These are phyloP conservation scores for Nitzschia sp. DNA, from an alignment of 108 stramenopile species.

Conservation along the genomic window DNA sequence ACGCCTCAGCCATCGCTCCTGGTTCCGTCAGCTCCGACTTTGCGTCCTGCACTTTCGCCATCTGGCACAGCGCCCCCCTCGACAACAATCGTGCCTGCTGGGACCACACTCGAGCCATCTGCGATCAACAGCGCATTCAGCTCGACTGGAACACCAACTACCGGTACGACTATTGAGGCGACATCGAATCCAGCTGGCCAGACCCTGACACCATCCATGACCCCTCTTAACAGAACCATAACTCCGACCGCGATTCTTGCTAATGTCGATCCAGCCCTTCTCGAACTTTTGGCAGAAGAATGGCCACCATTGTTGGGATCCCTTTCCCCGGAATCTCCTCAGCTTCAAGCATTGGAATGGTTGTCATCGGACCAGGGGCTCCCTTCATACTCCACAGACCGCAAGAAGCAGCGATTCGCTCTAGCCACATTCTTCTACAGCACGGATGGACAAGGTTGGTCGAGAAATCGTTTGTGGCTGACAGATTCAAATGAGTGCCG, in stretches of 20 bases:
- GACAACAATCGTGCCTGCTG: neutral
- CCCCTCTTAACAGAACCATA: neutral
- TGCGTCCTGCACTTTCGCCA: neutral
- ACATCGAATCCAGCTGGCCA: too few relatives aligned
- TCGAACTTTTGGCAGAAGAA: neutral
- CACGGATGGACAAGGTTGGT: conserved; percentile 31
- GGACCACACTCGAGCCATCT: too few relatives aligned
- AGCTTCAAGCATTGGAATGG: conserved; percentile 21
- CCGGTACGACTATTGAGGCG: neutral
- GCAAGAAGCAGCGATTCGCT: conserved; percentile 23
- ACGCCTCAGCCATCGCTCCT: neutral
- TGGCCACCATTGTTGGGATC: conserved; percentile 3
- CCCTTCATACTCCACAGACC: neutral
- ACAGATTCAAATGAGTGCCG: conserved; percentile 13
- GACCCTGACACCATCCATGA: neutral
- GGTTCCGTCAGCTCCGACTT: neutral
- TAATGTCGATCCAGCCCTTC: neutral
- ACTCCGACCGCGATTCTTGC: neutral
- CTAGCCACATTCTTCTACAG: conserved; percentile 31
- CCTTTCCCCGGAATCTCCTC: neutral
- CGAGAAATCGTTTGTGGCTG: conserved; percentile 17
- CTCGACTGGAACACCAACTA: neutral
- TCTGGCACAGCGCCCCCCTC: neutral
- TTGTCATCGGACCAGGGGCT: neutral
- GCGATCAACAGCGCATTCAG: too few relatives aligned